phyloP scores from a whole-genome alignment of 2,329 filamentous ascomycete genomes.

The Fusarium drepaniforme region DNA sequence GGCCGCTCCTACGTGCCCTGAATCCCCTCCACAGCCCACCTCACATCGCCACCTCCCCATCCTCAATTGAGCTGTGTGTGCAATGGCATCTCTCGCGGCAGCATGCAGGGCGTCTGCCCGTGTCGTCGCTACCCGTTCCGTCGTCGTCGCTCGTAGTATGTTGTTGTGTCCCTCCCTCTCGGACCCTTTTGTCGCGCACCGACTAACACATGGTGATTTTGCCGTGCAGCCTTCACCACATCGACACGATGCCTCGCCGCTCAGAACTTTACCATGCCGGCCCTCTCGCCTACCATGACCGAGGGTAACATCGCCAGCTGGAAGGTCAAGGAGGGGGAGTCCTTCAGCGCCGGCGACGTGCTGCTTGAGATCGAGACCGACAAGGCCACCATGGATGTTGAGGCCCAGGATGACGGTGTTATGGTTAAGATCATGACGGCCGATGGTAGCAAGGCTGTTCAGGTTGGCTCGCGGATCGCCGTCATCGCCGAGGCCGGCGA shows the following conservation, averaged over 20 bases:
- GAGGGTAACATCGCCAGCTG: slow-evolving; percentile 89
- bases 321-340: slow-evolving; percentile 89
- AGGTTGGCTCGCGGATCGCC: slow-evolving; percentile 85
- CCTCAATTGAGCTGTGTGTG: slow-evolving; percentile 43
- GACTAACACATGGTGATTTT: slow-evolving; percentile 31
- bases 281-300: slow-evolving; percentile 92
- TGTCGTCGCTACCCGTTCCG: slow-evolving; percentile 62
- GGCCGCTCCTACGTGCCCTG: slow-evolving; percentile 37
- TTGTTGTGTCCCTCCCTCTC: slow-evolving; percentile 33
- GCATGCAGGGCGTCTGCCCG: slow-evolving; percentile 74
- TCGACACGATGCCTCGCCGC: slow-evolving; percentile 75
- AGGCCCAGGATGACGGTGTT: slow-evolving; percentile 90
- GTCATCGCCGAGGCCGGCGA: slow-evolving; percentile 86
- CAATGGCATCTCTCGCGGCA: slow-evolving; percentile 76
- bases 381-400: slow-evolving; percentile 95
- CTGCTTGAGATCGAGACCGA: slow-evolving; percentile 94
- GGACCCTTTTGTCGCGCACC: slow-evolving; percentile 41
- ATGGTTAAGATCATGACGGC: slow-evolving; percentile 84
- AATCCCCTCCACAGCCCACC: slow-evolving; percentile 23
- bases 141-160: slow-evolving; percentile 67
- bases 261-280: slow-evolving; percentile 92
- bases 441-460: slow-evolving; percentile 80
- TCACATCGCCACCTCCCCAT: slow-evolving; percentile 34
- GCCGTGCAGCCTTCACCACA: slow-evolving; percentile 70
- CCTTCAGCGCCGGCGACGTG: slow-evolving; percentile 85